Evolutionary conservation across 495 filamentous ascomycete species (phyloP).

Genomic region (Neurospora sp.): DNA sequence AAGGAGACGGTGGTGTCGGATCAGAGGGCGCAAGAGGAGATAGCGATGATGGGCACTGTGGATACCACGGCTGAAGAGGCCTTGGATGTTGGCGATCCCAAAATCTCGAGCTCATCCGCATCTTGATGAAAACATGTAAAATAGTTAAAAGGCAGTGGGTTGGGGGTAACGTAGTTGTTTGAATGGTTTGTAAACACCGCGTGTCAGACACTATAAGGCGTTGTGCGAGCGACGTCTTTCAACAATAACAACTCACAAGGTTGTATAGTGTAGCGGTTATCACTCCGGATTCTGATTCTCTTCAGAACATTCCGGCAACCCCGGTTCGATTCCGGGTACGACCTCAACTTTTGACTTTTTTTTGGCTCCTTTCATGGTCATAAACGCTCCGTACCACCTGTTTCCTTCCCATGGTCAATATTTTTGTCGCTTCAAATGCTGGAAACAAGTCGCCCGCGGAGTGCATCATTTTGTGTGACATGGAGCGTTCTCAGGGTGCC

Average conservation of each 20-base stretch:
- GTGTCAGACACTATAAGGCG: background rate
- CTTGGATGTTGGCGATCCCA: background rate
- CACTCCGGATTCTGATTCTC: background rate
- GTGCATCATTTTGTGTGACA: background rate
- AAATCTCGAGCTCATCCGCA: background rate
- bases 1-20: background rate
- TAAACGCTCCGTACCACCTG: background rate
- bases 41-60: background rate
- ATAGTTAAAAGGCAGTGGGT: background rate
- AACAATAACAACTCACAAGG: background rate
- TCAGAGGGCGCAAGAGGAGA: background rate
- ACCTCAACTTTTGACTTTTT: constrained; percentile 5
- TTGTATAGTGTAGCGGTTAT: background rate
- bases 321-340: constrained; percentile 27
- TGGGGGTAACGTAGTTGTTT: background rate
- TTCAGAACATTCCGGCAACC: constrained; percentile 14
- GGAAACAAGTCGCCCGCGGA: background rate
- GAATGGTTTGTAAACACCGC: background rate
- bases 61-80: background rate
- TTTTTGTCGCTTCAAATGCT: background rate
- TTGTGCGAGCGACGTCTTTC: background rate
- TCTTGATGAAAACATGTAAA: background rate
- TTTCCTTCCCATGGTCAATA: background rate
- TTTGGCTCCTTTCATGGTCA: background rate
- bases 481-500: background rate